Evolutionary conservation across 176 grass and related monocot species (phyloP).

Genomic region (Musa itinerans): DNA sequence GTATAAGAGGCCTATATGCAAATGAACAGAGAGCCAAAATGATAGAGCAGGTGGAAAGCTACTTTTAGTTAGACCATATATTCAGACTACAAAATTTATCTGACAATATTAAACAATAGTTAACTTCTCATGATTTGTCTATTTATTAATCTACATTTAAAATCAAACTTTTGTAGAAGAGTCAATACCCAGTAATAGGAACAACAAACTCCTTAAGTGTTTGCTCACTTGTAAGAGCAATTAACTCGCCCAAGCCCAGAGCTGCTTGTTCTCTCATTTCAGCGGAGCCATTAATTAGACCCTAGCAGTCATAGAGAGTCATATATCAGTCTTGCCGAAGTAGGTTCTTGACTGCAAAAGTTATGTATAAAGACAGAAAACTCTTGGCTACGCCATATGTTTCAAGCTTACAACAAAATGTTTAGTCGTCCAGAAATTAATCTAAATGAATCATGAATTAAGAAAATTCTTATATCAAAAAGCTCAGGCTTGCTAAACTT

Average conservation of each 20-base stretch:
- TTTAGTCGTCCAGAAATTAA: no score
- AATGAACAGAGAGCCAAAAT: conserved; percentile 8
- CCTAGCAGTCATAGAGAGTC: conserved; percentile 44
- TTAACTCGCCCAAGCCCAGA: conserved; percentile 88
- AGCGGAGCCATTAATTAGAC: conserved; percentile 86
- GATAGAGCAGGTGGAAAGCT: not conserved
- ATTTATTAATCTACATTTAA: not conserved
- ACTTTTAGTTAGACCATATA: not conserved
- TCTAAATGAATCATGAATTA: no score
- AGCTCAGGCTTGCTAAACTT: no score
- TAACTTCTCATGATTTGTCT: no score
- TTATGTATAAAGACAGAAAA: not conserved
- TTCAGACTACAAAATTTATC: not conserved
- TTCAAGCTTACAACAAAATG: no score
- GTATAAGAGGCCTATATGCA: conserved; percentile 67
- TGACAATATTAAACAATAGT: no score
- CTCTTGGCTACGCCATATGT: no score
- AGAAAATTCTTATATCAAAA: no score
- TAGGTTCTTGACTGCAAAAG: not conserved
- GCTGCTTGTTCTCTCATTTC: conserved; percentile 91
- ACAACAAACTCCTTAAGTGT: conserved; percentile 90
- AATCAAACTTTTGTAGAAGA: not conserved
- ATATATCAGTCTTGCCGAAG: not conserved
- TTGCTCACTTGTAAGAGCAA: conserved; percentile 84
- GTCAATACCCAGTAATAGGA: conserved; percentile 85